Evolutionary conservation across 148 eudicot species (phyloP), one percentile per base, ranked within the genome.

Genomic region (Nyssa sinensis): DNA sequence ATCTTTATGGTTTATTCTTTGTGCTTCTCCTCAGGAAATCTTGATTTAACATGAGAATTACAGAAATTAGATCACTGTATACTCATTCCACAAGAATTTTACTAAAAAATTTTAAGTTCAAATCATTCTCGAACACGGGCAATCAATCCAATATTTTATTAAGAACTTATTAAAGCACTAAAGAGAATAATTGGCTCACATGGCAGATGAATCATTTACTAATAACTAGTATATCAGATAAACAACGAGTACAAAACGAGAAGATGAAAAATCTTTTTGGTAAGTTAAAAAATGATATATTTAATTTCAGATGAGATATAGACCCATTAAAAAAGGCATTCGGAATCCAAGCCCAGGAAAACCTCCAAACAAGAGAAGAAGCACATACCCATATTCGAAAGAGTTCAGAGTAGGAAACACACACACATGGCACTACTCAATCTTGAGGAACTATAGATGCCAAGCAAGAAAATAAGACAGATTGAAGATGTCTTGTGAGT

Each of bases 1-100:
- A 92, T 92, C 34, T 73, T 73, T 66, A 8, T 41, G 24, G 16
- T 23, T 57, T 16, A 16, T 62, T 77, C 16, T 62, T 69, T 30
- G 25, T 69, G 47, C n/a, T 75, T 64, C 64, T 41, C 61, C 71
- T 34, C 25, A 71, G 25, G 59, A 75, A 72, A 49, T n/a, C 80
- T 66, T 67, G 65, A 75, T 59, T 62, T 32, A 17, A 21, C 57
- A 71, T 28, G 64, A 64, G 33, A 70, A 37, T 23, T 23, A 57
- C 57, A 71, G 16, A 29, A 64, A 64, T 47, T 30, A 77, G 58
- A 71, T 10, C 29, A 5, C n/a, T n/a, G 16, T n/a, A n/a, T n/a
- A n/a, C n/a, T n/a, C 67, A 57, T 21, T 12, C 10, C 12, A 34
- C 31, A 58, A 60, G 7, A 57, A 58, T 24, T 9, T 55, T 23